Evolutionary conservation across 371 early-diverging fungal species (phyloP), one percentile per base, ranked within the genome.

Genomic region (Rhizopus sp.): DNA sequence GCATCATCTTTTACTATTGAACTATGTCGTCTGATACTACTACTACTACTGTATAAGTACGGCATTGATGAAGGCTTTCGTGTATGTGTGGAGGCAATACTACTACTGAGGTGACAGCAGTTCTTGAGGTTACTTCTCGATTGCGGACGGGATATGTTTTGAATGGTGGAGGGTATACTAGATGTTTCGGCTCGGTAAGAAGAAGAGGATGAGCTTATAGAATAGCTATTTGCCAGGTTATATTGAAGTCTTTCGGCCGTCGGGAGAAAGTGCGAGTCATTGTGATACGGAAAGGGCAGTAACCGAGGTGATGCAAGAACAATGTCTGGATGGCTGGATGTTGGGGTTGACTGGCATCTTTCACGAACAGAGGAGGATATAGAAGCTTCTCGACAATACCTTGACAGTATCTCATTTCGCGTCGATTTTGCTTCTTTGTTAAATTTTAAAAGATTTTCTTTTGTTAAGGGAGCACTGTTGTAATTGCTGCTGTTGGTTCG

Each of bases 211-310:
- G 47, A 30, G 16, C 12, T 29, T 32, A n/a, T 8, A 13, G 51
- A 15, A 10, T 45, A 29, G 5, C 39, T 29, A 39, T 44, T 34
- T 0, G 23, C 4, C 7, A 45, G 32, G n/a, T 53, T 46, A 10
- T 57, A 62, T 37, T 61, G 63, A 3, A 56, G 53, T 32, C 61
- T 52, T 56, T 70, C 71, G 17, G 65, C 70, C 10, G 69, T 61
- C 16, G 77, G 73, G 34, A 73, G 58, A 34, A 77, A 71, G 23
- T 64, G 53, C 4, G 66, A 65, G 39, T 73, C 77, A 39, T 77
- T 77, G 55, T 77, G 77, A 52, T 77, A 77, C 16, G 77, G 77
- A 47, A 77, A 77, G 8, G 73, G 65, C 8, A 73, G 55, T 57
- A 59, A 3, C 31, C 62, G 52, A 32, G 71, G 71, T 2, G 71